Evolutionary conservation across 2,329 filamentous ascomycete species (phyloP), one percentile per base, ranked within the genome.

Genomic region (Basipetospora chlamydospora): DNA sequence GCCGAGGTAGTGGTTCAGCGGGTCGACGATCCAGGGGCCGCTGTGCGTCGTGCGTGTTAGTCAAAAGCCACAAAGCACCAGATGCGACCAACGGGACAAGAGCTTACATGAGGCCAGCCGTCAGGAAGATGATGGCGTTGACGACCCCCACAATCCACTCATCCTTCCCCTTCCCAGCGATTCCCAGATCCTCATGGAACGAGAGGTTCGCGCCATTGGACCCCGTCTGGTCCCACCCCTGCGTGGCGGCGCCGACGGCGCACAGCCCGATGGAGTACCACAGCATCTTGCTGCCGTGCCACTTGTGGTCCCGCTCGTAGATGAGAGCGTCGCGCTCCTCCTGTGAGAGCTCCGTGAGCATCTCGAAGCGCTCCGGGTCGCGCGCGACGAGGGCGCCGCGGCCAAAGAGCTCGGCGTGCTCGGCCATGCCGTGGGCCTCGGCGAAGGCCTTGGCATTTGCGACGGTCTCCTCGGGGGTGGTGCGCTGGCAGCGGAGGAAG

Each of bases 161-260:
- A 35, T 69, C 61, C 47, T 56, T 59, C 4, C 63, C 63, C 0
- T 31, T 29, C 17, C 49, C 45, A 1, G 47, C 48, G 26, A 59
- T 53, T 1, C 51, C 49, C 51, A 64, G 46, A 47, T 58, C 38
- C 54, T 55, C 8, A 0, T 69, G 71, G 44, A 77, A 77, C 21
- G 66, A 69, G 42, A 77, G 52, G 45, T 73, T 77, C 39, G 74
- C 73, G 16, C 71, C 71, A 44, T 75, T 75, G 42, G 60, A 58
- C 36, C 71, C 73, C 2, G 73, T 77, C 52, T 77, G 70, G 46
- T 78, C 73, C 73, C 74, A 78, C 5, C 74, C 73, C 35, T 67
- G 63, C 0, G 70, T 67, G 4, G 70, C 68, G 10, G 70, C 69
- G 17, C 66, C 69, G 33, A 73, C 56, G 15, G 70, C 68, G 43